These are phyloP conservation scores for Closterium sp. DNA, from an alignment of 139 green algal species.

Conservation along the genomic window DNA sequence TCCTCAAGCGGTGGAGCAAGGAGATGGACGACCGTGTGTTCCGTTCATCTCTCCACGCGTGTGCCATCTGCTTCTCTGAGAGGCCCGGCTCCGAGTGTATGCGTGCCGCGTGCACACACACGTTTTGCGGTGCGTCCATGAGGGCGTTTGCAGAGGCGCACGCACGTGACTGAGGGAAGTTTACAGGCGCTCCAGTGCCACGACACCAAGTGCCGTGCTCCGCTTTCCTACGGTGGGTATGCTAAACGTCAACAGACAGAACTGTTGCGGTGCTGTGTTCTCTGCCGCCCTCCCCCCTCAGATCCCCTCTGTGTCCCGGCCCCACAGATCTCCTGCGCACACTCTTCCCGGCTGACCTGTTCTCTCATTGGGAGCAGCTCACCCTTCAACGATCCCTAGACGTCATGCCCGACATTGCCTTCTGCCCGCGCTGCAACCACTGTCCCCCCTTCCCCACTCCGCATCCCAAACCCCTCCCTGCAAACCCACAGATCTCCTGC, in stretches of 20 bases:
- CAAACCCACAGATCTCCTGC: constrained; percentile 1
- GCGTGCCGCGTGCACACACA: constrained; percentile 61
- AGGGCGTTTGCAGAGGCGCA: constrained; percentile 50
- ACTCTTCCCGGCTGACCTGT: constrained; percentile 48
- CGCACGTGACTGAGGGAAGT: constrained; percentile 64
- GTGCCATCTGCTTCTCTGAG: constrained; percentile 6
- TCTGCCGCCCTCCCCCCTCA: constrained; percentile 60
- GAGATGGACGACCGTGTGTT: too few species aligned
- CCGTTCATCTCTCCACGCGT: not conserved
- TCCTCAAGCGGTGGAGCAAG: too few species aligned
- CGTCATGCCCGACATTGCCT: constrained; percentile 76
- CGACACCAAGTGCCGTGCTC: constrained; percentile 59
- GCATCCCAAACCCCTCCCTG: too few species aligned
- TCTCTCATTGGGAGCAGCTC: constrained; percentile 70
- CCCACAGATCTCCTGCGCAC: constrained; percentile 16
- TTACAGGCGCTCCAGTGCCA: constrained; percentile 70
- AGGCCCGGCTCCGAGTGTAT: constrained; percentile 17
- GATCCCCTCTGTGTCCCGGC: too few species aligned
- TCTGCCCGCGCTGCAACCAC: constrained; percentile 78
- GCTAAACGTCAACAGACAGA: not conserved
- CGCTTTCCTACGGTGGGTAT: constrained; percentile 51
- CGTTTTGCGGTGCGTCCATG: constrained; percentile 76
- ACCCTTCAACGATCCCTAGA: constrained; percentile 72
- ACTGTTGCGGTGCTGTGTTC: constrained; percentile 24
- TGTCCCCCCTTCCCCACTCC: not conserved